A percentile compares a stretch with the other conserved stretches of the same genome.
phyloP scores from a whole-genome alignment of 805 yeast species.

The Candida yuanshanica region DNA sequence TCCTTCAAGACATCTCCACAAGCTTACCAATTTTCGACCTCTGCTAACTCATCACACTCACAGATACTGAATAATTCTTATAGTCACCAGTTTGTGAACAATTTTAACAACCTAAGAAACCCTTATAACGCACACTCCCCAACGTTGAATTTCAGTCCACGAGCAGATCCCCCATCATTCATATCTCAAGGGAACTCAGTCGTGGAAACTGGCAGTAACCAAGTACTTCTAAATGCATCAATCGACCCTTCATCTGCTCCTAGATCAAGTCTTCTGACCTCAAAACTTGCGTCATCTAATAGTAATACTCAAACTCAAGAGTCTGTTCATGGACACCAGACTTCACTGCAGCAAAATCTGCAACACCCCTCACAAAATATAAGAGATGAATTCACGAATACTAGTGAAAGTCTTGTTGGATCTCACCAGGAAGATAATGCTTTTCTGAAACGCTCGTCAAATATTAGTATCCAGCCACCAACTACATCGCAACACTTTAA shows the following conservation, averaged over 20 bases:
- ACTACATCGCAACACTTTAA: constrained; percentile 26
- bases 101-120: constrained; percentile 14
- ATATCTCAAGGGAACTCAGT: constrained; percentile 11
- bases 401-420: background rate
- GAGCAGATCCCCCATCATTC: constrained; percentile 22
- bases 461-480: constrained; percentile 21
- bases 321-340: constrained; percentile 5
- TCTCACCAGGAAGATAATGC: background rate
- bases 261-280: constrained; percentile 26
- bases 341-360: constrained; percentile 8
- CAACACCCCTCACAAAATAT: background rate
- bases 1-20: constrained; percentile 20
- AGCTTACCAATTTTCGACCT: constrained; percentile 19
- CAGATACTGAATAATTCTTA: constrained; percentile 14
- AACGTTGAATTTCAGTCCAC: constrained; percentile 19
- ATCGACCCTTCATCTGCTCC: constrained; percentile 7
- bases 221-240: constrained; percentile 1
- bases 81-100: constrained; percentile 18
- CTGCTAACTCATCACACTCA: constrained; percentile 21
- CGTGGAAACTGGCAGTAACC: constrained; percentile 2
- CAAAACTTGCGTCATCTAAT: constrained; percentile 25
- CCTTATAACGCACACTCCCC: constrained; percentile 18
- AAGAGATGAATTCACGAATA: background rate
- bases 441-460: constrained; percentile 15
- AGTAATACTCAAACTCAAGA: constrained; percentile 9